phyloP scores from a whole-genome alignment of 192 early-diverging fungal species.

The Coemansia erecta region DNA sequence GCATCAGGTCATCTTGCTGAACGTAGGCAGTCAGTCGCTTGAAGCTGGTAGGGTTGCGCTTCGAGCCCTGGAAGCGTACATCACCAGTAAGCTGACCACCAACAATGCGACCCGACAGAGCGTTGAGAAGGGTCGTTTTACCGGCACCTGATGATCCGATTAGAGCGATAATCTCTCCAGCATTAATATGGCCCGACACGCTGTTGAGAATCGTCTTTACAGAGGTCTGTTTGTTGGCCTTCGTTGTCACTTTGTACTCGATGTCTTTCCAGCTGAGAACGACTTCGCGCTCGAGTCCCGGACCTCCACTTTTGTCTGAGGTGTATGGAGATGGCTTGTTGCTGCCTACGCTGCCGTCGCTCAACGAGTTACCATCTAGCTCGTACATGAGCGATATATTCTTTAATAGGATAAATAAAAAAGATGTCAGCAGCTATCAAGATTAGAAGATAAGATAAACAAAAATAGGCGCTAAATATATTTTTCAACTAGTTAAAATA shows the following conservation, averaged over 20 bases:
- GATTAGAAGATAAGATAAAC: no score
- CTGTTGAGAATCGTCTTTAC: conserved; percentile 56
- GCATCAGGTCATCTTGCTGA: conserved; percentile 57
- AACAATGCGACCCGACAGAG: conserved; percentile 68
- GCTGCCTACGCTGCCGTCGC: background rate
- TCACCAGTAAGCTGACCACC: conserved; percentile 58
- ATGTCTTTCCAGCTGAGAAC: conserved; percentile 9
- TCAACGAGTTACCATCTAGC: no score
- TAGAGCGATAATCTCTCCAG: conserved; percentile 76
- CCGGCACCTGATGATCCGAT: conserved; percentile 93
- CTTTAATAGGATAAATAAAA: no score
- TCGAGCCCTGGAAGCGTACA: conserved; percentile 53
- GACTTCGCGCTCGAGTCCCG: background rate
- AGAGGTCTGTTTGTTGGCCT: background rate
- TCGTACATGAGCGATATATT: no score
- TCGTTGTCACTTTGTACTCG: conserved; percentile 8
- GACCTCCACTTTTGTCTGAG: background rate
- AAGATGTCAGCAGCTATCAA: no score
- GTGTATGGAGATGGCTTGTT: background rate
- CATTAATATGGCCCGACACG: conserved; percentile 65
- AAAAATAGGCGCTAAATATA: background rate
- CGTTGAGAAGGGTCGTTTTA: conserved; percentile 82
- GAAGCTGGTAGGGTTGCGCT: conserved; percentile 31
- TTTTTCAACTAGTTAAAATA: background rate
- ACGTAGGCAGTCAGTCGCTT: conserved; percentile 51